A percentile compares a stretch with the other conserved stretches of the same genome.
phyloP scores from a whole-genome alignment of 2,329 filamentous ascomycete species.

The Colletotrichum nymphaeae region DNA sequence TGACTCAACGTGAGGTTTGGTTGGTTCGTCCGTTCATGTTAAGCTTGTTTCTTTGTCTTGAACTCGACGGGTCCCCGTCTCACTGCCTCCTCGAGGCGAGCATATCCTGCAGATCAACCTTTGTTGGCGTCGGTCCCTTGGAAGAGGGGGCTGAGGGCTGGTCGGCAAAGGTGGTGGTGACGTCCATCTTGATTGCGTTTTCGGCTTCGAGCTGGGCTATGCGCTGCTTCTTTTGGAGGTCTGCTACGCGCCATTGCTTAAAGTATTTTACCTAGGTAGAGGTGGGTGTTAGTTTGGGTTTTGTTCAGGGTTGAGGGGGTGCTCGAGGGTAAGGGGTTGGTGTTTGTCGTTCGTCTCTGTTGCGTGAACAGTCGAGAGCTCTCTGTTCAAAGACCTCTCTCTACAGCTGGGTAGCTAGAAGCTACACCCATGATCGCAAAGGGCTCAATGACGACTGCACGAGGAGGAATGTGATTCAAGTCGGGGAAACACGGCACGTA shows the following conservation, averaged over 20 bases:
- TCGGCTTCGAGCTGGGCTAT: conserved; percentile 80
- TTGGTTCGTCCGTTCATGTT: neutral
- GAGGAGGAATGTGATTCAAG: neutral
- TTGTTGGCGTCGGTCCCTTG: conserved; percentile 41
- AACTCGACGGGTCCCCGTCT: neutral
- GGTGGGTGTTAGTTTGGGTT: neutral
- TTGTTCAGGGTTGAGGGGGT: too few relatives aligned
- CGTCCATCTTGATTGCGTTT: conserved; percentile 72
- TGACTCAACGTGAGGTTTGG: neutral
- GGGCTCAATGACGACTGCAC: conserved; percentile 13
- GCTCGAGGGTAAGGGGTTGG: neutral
- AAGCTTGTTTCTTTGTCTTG: neutral
- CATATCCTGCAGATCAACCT: conserved; percentile 53
- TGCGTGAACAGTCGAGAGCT: neutral
- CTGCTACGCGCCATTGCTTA: conserved; percentile 94
- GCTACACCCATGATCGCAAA: neutral
- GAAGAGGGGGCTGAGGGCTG: conserved; percentile 27
- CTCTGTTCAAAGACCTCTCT: neutral
- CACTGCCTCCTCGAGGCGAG: conserved; percentile 42
- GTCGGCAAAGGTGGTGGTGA: conserved; percentile 48
- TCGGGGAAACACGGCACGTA: conserved; percentile 56
- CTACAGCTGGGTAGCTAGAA: neutral
- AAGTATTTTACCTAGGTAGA: conserved; percentile 86
- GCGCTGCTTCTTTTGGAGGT: conserved; percentile 85
- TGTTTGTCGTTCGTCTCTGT: neutral